Base-by-base conservation (phyloP, 768 basidiomycete genomes). In the Rhodotorula paludigena region DNA sequence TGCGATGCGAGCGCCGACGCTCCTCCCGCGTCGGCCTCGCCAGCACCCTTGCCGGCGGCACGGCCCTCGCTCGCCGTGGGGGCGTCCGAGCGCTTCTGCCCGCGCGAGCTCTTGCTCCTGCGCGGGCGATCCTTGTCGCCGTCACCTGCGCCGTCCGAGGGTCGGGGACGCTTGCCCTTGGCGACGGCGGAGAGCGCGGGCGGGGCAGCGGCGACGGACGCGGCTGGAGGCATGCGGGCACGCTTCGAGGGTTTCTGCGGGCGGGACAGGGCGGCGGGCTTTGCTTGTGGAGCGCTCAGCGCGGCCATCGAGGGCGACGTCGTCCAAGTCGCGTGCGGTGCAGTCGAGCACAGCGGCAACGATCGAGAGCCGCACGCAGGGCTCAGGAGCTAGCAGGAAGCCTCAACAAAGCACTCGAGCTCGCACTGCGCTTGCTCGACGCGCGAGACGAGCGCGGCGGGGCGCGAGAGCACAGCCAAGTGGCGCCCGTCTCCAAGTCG, bases 81-180 rank as follows among this genome's bases (percentile, higher is more conserved):
- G 14, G 42, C 35, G 6, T 47, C 53, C 4, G 42, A 15, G 16
- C 55, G 30, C 62, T 63, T 56, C 45, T 63, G 61, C 12, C 63
- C 55, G 11, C 55, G 39, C 25, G 48, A 52, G 56, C 63, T 64
- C 56, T 52, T 64, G 39, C 23, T 41, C 55, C 57, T 12, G 44
- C 57, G 15, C 25, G 61, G 61, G 32, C 52, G 18, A 9, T 55
- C 51, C 56, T 25, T 51, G 36, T 61, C 51, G 45, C 33, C 23
- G 15, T 66, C 64, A 48, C 36, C 35, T 6, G 33, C 52, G 11
- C 41, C 61, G 1, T 42, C 61, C 1, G 33, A 38, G 4, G 61
- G 23, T 6, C 61, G 61, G 0, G 61, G n/a, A 1, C 61, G 61
- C 28, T 62, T 62, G 32, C 61, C 61, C 33, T n/a, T 30, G 8